Evolutionary conservation across 2,329 filamentous ascomycete genomes (phyloP), one percentile per base, ranked within the genome.

Genomic region (Cordyceps farinosa): DNA sequence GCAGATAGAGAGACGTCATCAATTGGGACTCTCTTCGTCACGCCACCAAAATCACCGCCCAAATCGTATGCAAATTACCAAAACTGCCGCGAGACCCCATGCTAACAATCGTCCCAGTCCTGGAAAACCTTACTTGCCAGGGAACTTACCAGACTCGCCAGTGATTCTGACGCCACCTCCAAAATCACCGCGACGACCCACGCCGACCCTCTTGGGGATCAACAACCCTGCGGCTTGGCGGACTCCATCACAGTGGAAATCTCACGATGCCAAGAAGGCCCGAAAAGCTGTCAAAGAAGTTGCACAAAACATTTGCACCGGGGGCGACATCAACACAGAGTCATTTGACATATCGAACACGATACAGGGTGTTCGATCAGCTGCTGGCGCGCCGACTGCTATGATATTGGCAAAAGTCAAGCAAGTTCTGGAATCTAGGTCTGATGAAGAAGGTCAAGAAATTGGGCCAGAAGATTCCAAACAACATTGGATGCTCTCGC

Each of bases 401-500:
- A 52, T 63, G 22, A 66, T 62, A 11, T 55, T 71, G 17, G 53
- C 64, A 15, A 65, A 64, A 29, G 57, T 71, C 13, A 61, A 68
- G 42, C 27, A 64, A 22, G 42, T 68, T 5, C 60, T 54, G 11
- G 42, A 27, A 4, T 27, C 38, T 1, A 44, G 38, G n/a, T 9
- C 45, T 0, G 80, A 83, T 61, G 76, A 80, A 3, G 78, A 80
- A 3, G 78, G 75, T 44, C 72, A 84, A 27, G 82, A 81, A 67
- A 77, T 78, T 67, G 80, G 83, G 57, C 68, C 83, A 4, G 82
- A 83, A 63, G 75, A 84, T 54, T 81, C 84, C 65, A 84, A 84
- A 69, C 84, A 85, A 68, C 74, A 83, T 47, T 88, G 85, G 85
- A 82, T 91, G 76, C 76, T 88, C 40, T 86, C 82, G 34, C 80